Conservation (phyloP, 1,139 yeast genomes). For the Insectozyma bohioensis region DNA sequence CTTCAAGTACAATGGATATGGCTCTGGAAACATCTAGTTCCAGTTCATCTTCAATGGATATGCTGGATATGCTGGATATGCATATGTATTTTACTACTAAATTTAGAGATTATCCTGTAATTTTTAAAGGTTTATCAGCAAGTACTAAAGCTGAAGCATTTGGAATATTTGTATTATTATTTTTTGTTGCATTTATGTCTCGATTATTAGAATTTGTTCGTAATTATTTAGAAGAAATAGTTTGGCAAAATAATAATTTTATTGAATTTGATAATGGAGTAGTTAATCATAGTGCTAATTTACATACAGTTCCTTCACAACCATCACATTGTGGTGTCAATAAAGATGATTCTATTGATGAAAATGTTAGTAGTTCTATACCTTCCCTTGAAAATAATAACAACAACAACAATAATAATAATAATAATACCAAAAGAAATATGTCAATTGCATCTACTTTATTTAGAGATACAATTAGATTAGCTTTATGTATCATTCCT, state of each 20-base stretch:
- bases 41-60: neutral
- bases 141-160: slow-evolving; percentile 58
- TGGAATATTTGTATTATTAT: slow-evolving; percentile 65
- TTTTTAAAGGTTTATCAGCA: slow-evolving; percentile 56
- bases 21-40: neutral
- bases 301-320: slow-evolving; percentile 3
- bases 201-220: slow-evolving; percentile 59
- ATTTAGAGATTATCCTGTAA: slow-evolving; percentile 56
- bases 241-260: slow-evolving; percentile 49
- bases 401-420: neutral
- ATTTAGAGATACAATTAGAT: slow-evolving; percentile 54
- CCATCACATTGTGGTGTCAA: slow-evolving; percentile 5
- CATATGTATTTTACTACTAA: slow-evolving; percentile 54
- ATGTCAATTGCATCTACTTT: slow-evolving; percentile 26
- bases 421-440: slow-evolving; percentile 2
- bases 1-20: slow-evolving; percentile 7
- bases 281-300: slow-evolving; percentile 11
- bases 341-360: slow-evolving; percentile 6
- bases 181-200: slow-evolving; percentile 55
- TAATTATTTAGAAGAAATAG: slow-evolving; percentile 64
- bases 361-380: slow-evolving; percentile 3
- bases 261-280: slow-evolving; percentile 13
- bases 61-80: slow-evolving; percentile 42
- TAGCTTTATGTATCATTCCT: slow-evolving; percentile 55
- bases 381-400: slow-evolving; percentile 3